Evolutionary conservation across 306 rosid species (phyloP).

Genomic region (Urtica urens): DNA sequence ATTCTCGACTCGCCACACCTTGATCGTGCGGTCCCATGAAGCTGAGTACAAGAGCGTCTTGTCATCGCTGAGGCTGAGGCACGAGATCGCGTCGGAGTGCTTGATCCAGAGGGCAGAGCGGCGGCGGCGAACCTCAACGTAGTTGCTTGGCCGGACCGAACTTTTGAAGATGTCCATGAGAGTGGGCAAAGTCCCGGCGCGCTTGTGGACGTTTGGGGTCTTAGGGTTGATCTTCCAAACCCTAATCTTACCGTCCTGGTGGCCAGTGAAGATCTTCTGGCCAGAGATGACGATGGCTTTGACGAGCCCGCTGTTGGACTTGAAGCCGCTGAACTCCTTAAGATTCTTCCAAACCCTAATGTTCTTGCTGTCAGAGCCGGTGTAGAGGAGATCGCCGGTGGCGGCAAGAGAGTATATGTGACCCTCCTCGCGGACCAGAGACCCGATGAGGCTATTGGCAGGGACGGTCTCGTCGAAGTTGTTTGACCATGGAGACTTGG

Average conservation of each 20-base stretch:
- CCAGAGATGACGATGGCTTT: slow-evolving; percentile 69
- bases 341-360: slow-evolving; percentile 92
- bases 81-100: slow-evolving; percentile 80
- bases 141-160: slow-evolving; percentile 67
- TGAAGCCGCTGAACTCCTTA: slow-evolving; percentile 59
- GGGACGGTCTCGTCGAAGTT: slow-evolving; percentile 25
- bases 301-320: slow-evolving; percentile 76
- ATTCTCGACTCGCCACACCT: slow-evolving; percentile 60
- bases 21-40: slow-evolving; percentile 75
- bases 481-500: slow-evolving; percentile 40
- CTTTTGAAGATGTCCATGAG: slow-evolving; percentile 69
- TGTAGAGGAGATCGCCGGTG: slow-evolving; percentile 54
- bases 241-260: slow-evolving; percentile 81
- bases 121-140: slow-evolving; percentile 45
- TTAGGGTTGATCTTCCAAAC: slow-evolving; percentile 61
- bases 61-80: slow-evolving; percentile 46
- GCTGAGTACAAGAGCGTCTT: slow-evolving; percentile 44
- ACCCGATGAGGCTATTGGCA: slow-evolving; percentile 21
- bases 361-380: slow-evolving; percentile 93
- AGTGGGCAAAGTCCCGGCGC: slow-evolving; percentile 74
- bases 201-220: slow-evolving; percentile 48
- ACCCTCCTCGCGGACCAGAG: slow-evolving; percentile 72
- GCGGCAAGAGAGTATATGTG: slow-evolving; percentile 84
- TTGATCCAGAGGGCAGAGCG: slow-evolving; percentile 64
- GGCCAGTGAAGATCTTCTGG: slow-evolving; percentile 69